Conservation (phyloP, 495 filamentous ascomycete genomes). For the Penicillium roqueforti region DNA sequence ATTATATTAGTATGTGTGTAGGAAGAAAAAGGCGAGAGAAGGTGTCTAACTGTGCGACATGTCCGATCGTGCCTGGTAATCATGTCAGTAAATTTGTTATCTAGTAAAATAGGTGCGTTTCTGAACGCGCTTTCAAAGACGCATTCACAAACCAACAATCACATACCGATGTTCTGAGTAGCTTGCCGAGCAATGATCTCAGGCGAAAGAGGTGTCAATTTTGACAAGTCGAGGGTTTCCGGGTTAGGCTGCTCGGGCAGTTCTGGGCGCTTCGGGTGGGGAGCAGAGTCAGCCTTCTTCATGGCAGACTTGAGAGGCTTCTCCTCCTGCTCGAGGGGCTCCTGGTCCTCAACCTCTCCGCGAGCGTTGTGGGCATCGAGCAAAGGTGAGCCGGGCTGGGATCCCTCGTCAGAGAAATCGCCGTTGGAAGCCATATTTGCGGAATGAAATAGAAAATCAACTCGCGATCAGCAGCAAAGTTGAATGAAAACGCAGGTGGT, state of each 20-base stretch:
- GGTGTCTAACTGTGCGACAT: slow-evolving; percentile 70
- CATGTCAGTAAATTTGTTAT: neutral
- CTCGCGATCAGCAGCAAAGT: slow-evolving; percentile 17
- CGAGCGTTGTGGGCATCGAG: slow-evolving; percentile 50
- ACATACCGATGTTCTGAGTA: slow-evolving; percentile 92
- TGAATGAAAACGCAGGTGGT: slow-evolving; percentile 14
- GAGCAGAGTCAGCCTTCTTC: slow-evolving; percentile 54
- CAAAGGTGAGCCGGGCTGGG: slow-evolving; percentile 56
- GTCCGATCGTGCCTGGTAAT: slow-evolving; percentile 64
- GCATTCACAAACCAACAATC: neutral
- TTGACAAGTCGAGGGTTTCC: slow-evolving; percentile 71
- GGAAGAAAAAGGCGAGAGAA: neutral
- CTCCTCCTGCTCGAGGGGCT: slow-evolving; percentile 42
- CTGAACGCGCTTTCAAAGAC: neutral
- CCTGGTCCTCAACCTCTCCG: slow-evolving; percentile 50
- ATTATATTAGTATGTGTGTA: slow-evolving; percentile 2
- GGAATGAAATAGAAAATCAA: slow-evolving; percentile 16
- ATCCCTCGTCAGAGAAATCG: slow-evolving; percentile 59
- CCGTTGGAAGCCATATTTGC: slow-evolving; percentile 62
- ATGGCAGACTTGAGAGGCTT: slow-evolving; percentile 62
- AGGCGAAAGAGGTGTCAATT: slow-evolving; percentile 78
- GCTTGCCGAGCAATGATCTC: slow-evolving; percentile 97
- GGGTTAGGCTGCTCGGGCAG: slow-evolving; percentile 92
- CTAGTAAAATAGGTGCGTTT: neutral
- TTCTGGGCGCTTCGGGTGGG: slow-evolving; percentile 50